Percentiles rank a stretch among this genome's conserved stretches.
These are phyloP conservation scores for Barnettozyma sp. DNA, from an alignment of 805 yeast genomes.

Conservation along the genomic window DNA sequence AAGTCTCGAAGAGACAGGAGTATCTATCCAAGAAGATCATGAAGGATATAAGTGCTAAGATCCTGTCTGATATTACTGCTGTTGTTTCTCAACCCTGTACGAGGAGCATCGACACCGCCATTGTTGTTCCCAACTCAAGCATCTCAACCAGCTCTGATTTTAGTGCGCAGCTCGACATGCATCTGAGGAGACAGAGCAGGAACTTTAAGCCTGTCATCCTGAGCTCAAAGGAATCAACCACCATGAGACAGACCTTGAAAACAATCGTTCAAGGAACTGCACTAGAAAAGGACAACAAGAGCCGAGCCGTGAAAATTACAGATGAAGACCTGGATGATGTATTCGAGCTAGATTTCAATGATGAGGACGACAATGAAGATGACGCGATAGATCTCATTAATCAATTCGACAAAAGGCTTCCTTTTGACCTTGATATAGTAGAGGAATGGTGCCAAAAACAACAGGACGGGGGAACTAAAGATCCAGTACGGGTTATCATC, in stretches of 20 bases:
- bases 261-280: slow-evolving; percentile 16
- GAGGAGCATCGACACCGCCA: slow-evolving; percentile 12
- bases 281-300: slow-evolving; percentile 1
- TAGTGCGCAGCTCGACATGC: slow-evolving; percentile 10
- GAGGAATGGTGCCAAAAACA: slow-evolving; percentile 21
- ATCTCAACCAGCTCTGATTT: slow-evolving; percentile 18
- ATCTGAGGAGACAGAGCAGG: slow-evolving; percentile 7
- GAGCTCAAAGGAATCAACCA: slow-evolving; percentile 23
- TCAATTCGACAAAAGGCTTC: slow-evolving; percentile 18
- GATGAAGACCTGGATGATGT: slow-evolving; percentile 3
- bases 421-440: slow-evolving; percentile 23
- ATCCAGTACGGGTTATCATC: slow-evolving; percentile 16
- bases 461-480: slow-evolving; percentile 3
- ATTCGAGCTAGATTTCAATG: slow-evolving; percentile 7
- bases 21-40: slow-evolving; percentile 11
- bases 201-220: slow-evolving; percentile 14
- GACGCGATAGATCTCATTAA: too few relatives aligned
- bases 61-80: slow-evolving; percentile 11
- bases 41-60: slow-evolving; percentile 13
- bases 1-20: slow-evolving; percentile 14
- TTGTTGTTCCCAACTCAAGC: slow-evolving; percentile 20
- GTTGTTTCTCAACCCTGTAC: slow-evolving; percentile 8
- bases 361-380: slow-evolving; percentile 15
- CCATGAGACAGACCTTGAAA: slow-evolving; percentile 21
- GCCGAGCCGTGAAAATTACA: neutral